Evolutionary conservation across 2,329 filamentous ascomycete species (phyloP).

Genomic region (Mycosphaerelloides madeirae): DNA sequence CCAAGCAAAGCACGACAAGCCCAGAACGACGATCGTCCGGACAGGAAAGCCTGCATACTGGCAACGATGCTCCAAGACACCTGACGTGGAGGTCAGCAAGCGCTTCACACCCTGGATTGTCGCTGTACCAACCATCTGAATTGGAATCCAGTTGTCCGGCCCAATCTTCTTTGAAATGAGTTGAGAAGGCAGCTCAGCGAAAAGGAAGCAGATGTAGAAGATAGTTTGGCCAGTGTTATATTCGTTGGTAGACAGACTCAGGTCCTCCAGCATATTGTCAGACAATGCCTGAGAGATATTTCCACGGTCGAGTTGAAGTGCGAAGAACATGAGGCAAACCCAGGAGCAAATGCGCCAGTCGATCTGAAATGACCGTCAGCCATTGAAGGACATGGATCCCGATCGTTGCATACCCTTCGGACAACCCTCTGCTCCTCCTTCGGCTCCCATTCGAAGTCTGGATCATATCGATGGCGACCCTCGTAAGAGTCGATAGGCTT

Average conservation of each 20-base stretch:
- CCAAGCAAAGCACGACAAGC: constrained; percentile 39
- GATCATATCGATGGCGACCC: constrained; percentile 55
- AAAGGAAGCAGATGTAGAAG: constrained; percentile 81
- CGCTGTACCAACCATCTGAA: too few relatives aligned
- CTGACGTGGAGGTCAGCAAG: too few relatives aligned
- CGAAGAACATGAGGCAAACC: constrained; percentile 54
- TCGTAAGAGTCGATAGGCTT: constrained; percentile 55
- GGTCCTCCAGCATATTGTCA: constrained; percentile 55
- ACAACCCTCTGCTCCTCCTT: constrained; percentile 55
- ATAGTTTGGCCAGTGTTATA: constrained; percentile 45
- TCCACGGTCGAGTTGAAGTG: constrained; percentile 54
- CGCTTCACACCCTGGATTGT: too few relatives aligned
- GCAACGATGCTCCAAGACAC: constrained; percentile 44
- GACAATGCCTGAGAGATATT: constrained; percentile 58
- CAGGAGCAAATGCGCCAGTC: constrained; percentile 50
- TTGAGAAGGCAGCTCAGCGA: constrained; percentile 35
- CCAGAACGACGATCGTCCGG: constrained; percentile 35
- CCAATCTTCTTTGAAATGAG: constrained; percentile 43
- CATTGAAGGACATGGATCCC: not conserved
- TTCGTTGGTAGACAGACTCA: constrained; percentile 48
- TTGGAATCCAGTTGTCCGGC: constrained; percentile 43
- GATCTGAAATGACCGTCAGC: constrained; percentile 43
- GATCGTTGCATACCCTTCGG: constrained; percentile 41
- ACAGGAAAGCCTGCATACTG: constrained; percentile 32
- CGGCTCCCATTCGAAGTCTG: constrained; percentile 51